phyloP scores from a whole-genome alignment of 768 basidiomycete species.

The Tubosaeta sp. region DNA sequence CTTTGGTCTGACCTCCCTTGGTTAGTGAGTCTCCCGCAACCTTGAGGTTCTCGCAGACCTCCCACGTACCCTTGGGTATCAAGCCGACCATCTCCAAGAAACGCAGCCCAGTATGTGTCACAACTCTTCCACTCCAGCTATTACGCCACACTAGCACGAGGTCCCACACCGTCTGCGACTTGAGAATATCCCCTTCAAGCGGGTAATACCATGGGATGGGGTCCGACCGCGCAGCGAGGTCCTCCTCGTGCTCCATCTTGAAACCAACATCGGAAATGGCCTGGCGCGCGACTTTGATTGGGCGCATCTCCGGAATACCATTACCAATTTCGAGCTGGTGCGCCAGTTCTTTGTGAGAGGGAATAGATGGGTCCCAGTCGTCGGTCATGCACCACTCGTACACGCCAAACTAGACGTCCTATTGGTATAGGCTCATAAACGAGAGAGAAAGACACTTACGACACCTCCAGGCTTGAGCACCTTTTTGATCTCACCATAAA shows the following conservation, averaged over 20 bases:
- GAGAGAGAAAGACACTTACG: constrained; percentile 44
- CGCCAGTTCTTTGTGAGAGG: constrained; percentile 84
- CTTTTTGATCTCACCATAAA: constrained; percentile 89
- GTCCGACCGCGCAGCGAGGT: constrained; percentile 83
- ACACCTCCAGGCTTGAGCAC: constrained; percentile 95
- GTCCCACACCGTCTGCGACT: constrained; percentile 94
- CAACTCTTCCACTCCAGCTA: constrained; percentile 78
- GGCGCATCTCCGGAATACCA: constrained; percentile 97
- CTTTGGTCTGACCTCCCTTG: constrained; percentile 82
- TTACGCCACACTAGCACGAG: constrained; percentile 85
- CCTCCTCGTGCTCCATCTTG: constrained; percentile 85
- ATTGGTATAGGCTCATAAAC: not conserved
- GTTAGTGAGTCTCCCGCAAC: constrained; percentile 76
- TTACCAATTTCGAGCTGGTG: constrained; percentile 93
- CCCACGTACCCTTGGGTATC: constrained; percentile 88
- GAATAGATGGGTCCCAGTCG: constrained; percentile 79
- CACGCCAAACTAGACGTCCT: constrained; percentile 72
- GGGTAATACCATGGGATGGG: constrained; percentile 92
- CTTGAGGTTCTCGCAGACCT: constrained; percentile 86
- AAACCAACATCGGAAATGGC: constrained; percentile 86
- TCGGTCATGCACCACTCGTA: constrained; percentile 99
- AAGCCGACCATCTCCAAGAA: constrained; percentile 72
- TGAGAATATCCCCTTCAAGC: constrained; percentile 86
- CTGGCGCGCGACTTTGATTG: constrained; percentile 59
- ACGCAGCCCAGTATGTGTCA: constrained; percentile 79